A percentile compares a stretch with the other conserved stretches of the same genome.
Conservation (phyloP, 345 rosid genomes). For the Populus alba region DNA sequence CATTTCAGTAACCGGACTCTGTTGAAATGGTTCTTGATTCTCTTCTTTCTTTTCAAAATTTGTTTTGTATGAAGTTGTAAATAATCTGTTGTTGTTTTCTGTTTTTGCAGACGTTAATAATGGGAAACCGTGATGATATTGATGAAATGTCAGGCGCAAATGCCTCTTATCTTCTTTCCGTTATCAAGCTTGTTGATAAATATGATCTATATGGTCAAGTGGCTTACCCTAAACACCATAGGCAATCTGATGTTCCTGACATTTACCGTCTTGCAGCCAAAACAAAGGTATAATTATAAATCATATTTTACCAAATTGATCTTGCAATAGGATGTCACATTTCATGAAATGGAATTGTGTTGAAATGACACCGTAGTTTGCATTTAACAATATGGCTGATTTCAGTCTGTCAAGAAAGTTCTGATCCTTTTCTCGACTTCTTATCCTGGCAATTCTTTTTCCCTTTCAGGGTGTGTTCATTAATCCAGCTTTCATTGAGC, state of each 20-base stretch:
- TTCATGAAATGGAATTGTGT: not conserved
- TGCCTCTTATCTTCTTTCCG: conserved; percentile 86
- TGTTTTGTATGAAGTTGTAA: not conserved
- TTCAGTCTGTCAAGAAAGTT: too few species aligned
- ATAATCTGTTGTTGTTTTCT: not conserved
- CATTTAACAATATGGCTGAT: too few species aligned
- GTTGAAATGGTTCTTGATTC: not conserved
- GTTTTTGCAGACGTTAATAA: conserved; percentile 71
- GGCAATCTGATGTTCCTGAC: conserved; percentile 90
- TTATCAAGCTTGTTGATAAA: conserved; percentile 90
- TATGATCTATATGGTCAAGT: conserved; percentile 96
- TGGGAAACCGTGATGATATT: conserved; percentile 96
- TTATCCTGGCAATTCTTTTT: too few species aligned
- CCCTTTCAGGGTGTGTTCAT: conserved; percentile 83
- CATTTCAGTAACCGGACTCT: not conserved
- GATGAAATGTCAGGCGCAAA: conserved; percentile 93
- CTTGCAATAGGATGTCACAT: not conserved
- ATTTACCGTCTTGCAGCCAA: conserved; percentile 96
- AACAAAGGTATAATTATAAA: conserved; percentile 60
- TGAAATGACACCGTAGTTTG: not conserved
- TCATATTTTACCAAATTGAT: not conserved
- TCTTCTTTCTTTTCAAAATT: conserved; percentile 4
- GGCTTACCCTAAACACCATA: conserved; percentile 97
- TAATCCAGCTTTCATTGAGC: conserved; percentile 97
- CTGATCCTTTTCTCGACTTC: too few species aligned